phyloP scores from a whole-genome alignment of 306 rosid genomes.

The Castanospermum australe region DNA sequence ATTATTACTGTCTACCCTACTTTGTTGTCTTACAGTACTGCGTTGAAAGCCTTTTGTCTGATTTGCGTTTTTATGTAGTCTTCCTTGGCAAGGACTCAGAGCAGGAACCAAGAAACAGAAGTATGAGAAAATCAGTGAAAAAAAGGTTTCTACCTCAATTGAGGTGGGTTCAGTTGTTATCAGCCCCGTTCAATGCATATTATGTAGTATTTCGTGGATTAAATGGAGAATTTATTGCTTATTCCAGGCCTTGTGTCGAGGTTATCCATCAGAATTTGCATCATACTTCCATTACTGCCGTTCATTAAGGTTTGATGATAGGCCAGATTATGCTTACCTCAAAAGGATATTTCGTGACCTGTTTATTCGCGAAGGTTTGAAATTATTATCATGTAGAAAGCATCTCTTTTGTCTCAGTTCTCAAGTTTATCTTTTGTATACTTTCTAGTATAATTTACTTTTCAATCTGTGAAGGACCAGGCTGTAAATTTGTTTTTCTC shows the following conservation, averaged over 20 bases:
- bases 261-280: constrained; percentile 86
- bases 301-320: constrained; percentile 81
- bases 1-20: constrained; percentile 23
- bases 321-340: constrained; percentile 87
- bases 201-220: neutral
- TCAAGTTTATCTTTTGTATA: neutral
- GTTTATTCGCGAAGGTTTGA: constrained; percentile 83
- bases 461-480: neutral
- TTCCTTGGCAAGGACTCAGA: constrained; percentile 93
- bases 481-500: neutral
- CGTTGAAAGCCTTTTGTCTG: constrained; percentile 17
- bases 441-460: neutral
- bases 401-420: neutral
- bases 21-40: constrained; percentile 16
- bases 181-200: neutral
- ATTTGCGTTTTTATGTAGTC: constrained; percentile 47
- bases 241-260: constrained; percentile 80
- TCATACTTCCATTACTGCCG: constrained; percentile 92
- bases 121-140: constrained; percentile 84
- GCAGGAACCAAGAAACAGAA: constrained; percentile 90
- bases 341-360: constrained; percentile 85
- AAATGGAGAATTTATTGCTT: constrained; percentile 21
- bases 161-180: constrained; percentile 48
- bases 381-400: neutral
- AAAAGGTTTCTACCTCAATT: constrained; percentile 79